Base-by-base conservation (phyloP, 2,329 filamentous ascomycete genomes). In the Epichloe gansuensis region DNA sequence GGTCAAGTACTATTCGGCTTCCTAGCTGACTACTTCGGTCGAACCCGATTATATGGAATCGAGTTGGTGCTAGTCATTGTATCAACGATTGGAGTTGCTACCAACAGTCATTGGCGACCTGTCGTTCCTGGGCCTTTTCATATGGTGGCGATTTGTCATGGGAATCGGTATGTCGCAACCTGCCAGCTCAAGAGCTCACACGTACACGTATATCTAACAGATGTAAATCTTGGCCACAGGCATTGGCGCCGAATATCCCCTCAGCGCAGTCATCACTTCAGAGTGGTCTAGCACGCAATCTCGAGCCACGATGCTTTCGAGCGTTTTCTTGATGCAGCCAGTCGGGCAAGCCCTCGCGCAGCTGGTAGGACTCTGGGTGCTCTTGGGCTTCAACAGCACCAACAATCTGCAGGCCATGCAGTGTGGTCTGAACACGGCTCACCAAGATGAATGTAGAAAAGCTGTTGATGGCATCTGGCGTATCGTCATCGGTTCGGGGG, bases 251-350 rank as follows among this genome's bases (percentile, higher is more conserved):
- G 81, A 85, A 64, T 85, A 85, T 61, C 82, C 83, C 1, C 68
- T 86, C 2, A 79, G 74, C 44, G 81, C 82, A 0, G 77, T 85
- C 8, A 86, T 87, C 36, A 83, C 81, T 0, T 77, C 82, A 0
- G 83, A 86, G 71, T 85, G 75, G 69, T 70, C 75, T 5, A 77
- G 74, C 50, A 84, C 80, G 0, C 76, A 75, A 47, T 80, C 81
- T n/a, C 71, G 82, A 47, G 77, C 77, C n/a, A 78, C 74, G 21
- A 85, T 85, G 82, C 69, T 86, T 56, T 78, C 82, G 5, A 75
- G 75, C 3, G 81, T 86, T 35, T 85, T 86, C 61, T 73, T 84
- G 58, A 84, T 84, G 77, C 82, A 86, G 57, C 81, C 82, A 1
- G 67, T 85, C 8, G 82, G 82, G 5, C 82, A 85, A 60, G 76